Percentiles rank a stretch among this genome's conserved stretches.
Evolutionary conservation across 2,329 filamentous ascomycete genomes (phyloP).

Genomic region (Trichoderma hamatum): DNA sequence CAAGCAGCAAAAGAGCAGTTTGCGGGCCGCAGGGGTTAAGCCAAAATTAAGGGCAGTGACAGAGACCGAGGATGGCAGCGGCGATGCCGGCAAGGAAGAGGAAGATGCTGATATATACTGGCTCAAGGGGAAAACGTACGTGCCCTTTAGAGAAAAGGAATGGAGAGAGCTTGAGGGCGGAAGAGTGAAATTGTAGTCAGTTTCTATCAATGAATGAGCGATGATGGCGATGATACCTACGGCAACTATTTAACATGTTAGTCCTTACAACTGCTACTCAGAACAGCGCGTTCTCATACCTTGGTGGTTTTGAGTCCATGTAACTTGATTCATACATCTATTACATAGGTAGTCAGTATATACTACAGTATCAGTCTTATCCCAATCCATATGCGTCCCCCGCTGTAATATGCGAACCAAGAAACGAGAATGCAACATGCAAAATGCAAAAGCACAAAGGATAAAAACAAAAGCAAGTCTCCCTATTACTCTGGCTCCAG

Average conservation of each 20-base stretch:
- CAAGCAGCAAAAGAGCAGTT: conserved; percentile 80
- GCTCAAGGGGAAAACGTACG: conserved; percentile 68
- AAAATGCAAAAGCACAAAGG: background rate
- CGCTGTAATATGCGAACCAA: background rate
- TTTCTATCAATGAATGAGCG: background rate
- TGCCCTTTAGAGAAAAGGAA: conserved; percentile 65
- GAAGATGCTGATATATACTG: conserved; percentile 57
- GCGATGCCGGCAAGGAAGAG: background rate
- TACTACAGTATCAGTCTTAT: background rate
- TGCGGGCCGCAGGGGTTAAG: conserved; percentile 75
- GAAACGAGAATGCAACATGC: background rate
- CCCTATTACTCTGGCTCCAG: background rate
- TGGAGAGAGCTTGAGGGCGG: conserved; percentile 71
- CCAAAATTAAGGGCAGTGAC: conserved; percentile 44
- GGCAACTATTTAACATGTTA: background rate
- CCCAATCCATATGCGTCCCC: background rate
- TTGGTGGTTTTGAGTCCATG: background rate
- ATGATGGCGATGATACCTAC: background rate
- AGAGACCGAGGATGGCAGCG: background rate
- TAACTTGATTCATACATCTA: conserved; percentile 6
- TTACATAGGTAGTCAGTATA: conserved; percentile 13
- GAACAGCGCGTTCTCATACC: background rate
- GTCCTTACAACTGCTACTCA: background rate
- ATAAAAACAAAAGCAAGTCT: background rate
- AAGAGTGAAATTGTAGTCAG: conserved; percentile 66